Base-by-base conservation (phyloP, 305 asterid genomes). In the Petunia hybrid region DNA sequence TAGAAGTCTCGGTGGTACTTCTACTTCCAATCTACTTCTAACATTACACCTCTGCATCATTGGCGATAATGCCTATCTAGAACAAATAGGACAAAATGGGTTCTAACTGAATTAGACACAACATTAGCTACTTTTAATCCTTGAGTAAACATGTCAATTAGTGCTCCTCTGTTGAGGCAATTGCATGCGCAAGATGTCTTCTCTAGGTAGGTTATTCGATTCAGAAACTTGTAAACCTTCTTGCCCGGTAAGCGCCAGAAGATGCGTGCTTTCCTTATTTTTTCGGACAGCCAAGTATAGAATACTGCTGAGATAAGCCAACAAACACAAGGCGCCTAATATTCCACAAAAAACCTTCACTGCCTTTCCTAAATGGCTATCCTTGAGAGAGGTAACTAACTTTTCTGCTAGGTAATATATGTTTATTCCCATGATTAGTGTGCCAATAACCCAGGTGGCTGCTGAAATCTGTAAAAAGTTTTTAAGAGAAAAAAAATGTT, bases 361-460 rank as follows among this genome's bases (percentile, higher is more conserved):
- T 0, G 80, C 91, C 1, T 84, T 9, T 62, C 73, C 77, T 42
- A 91, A 74, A 48, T 88, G 87, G 87, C 94, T 90, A 8, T 86
- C 85, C 3, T 85, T 89, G 80, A 95, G 97, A 8, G 96, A 82
- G 40, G 82, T 56, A 56, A 90, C 90, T 84, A 94, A 79, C 83
- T 85, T 92, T 36, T 91, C 94, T 0, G 82, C 98, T 59, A 95
- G 81, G 82, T 95, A 95, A 86, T 88, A 91, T 80, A 92, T 84
- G 73, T 95, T 95, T 80, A 95, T 95, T 83, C 92, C 96, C 89
- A 94, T 95, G 64, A 95, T 94, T 5, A 95, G 83, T 62, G 92
- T 87, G 62, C 98, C 87, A 35, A 95, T 91, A 62, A 94, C 38
- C 99, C 99, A 95, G 80, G 98, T 94, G 10, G 83, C 80, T 22